phyloP scores from a whole-genome alignment of 2,329 filamentous ascomycete genomes.

The Arthrobotrys sinensis region DNA sequence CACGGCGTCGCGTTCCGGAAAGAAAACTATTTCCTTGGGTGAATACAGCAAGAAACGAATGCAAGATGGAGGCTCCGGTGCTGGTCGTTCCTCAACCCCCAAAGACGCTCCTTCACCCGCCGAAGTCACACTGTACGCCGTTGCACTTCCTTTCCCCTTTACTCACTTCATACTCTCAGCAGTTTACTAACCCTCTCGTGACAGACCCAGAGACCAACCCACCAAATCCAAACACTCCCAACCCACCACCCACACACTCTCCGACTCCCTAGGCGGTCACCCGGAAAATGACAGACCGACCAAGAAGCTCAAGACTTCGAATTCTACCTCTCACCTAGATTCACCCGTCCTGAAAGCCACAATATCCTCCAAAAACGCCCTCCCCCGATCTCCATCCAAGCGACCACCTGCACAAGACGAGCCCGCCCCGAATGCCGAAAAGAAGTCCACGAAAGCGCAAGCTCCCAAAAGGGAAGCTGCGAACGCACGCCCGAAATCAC shows the following conservation, averaged over 20 bases:
- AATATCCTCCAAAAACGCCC: slow-evolving; percentile 17
- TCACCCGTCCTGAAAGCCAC: slow-evolving; percentile 10
- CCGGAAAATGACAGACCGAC: slow-evolving; percentile 50
- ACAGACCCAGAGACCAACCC: slow-evolving; percentile 39
- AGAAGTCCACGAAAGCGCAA: slow-evolving; percentile 25
- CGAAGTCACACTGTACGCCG: slow-evolving; percentile 34
- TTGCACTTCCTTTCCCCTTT: neutral
- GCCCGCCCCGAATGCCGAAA: slow-evolving; percentile 1
- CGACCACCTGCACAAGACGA: slow-evolving; percentile 33
- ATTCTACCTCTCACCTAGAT: slow-evolving; percentile 27
- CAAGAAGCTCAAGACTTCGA: slow-evolving; percentile 55
- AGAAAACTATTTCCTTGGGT: slow-evolving; percentile 51
- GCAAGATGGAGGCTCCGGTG: slow-evolving; percentile 35
- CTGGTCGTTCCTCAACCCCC: slow-evolving; percentile 37
- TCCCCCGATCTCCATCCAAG: slow-evolving; percentile 42
- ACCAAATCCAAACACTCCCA: slow-evolving; percentile 30
- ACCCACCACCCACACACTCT: slow-evolving; percentile 23
- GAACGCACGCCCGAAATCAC: slow-evolving; percentile 37
- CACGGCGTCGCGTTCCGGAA: slow-evolving; percentile 39
- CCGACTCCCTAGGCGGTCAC: slow-evolving; percentile 21
- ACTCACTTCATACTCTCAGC: neutral
- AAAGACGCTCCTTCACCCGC: slow-evolving; percentile 57
- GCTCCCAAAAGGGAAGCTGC: slow-evolving; percentile 32
- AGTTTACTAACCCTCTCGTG: neutral
- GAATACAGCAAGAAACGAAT: slow-evolving; percentile 57